A percentile compares a stretch with the other conserved stretches of the same genome.
Conservation (phyloP, 23 red algal genomes). For the Gracilaria vermiculophylla region DNA sequence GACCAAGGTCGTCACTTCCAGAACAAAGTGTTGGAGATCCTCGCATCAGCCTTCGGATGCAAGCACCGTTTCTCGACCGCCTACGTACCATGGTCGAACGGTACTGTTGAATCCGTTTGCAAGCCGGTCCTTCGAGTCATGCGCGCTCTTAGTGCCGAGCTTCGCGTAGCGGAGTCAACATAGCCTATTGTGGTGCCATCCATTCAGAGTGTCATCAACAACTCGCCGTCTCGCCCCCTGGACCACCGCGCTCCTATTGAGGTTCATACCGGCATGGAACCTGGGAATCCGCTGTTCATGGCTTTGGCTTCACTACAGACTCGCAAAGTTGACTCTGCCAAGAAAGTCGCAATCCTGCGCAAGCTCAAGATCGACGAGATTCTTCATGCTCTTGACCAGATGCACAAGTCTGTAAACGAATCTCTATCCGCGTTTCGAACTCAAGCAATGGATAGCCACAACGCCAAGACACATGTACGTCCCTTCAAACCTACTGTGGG, state of each 20-base stretch:
- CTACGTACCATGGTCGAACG: neutral
- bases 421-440: neutral
- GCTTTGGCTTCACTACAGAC: neutral
- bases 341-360: neutral
- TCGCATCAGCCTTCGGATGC: neutral
- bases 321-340: neutral
- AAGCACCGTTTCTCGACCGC: constrained; percentile 18
- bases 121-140: neutral
- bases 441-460: neutral
- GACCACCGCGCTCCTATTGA: neutral
- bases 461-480: neutral
- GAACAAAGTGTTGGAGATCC: neutral
- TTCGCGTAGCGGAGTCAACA: neutral
- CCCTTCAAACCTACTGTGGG: neutral
- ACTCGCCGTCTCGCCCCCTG: neutral
- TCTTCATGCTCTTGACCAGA: neutral
- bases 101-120: constrained; percentile 15
- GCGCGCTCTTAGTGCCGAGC: neutral
- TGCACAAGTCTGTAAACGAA: neutral
- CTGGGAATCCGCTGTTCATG: neutral
- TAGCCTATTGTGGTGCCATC: neutral
- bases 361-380: neutral
- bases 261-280: neutral
- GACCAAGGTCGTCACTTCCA: constrained; percentile 26
- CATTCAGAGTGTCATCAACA: constrained; percentile 6